Base-by-base conservation (phyloP, 306 rosid species). In the Senna siamea region DNA sequence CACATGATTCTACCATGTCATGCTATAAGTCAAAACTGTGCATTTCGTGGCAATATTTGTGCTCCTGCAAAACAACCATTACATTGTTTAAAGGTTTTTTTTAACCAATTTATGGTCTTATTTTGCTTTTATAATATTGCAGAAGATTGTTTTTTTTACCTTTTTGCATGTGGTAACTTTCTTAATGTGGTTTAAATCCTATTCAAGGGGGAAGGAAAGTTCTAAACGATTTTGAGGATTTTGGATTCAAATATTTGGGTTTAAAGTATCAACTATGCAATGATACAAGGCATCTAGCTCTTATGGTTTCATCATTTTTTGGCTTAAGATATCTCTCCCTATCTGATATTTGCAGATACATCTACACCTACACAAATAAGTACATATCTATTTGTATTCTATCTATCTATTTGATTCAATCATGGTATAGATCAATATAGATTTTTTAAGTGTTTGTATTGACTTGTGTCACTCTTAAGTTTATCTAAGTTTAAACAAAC, bases 401-500 rank as follows among this genome's bases (percentile, higher is more conserved):
- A 3, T 17, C 0, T 47, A 40, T 48, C 32, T 8, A 28, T 60
- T 26, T 59, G 46, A 70, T 59, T 17, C 7, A 41, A 50, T 59
- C 54, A 15, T 44, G 50, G 52, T 50, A 18, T 58, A 70, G 54
- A 63, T 56, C 71, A 47, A 30, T 53, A 38, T 17, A 62, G 66
- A n/a, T 22, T 69, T 40, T 52, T 38, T 58, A 19, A 60, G 56
- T 72, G 74, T 51, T 46, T 58, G 26, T 83, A 10, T 46, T 66
- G 47, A 58, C 23, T 9, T 51, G 4, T 23, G 20, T 68, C n/a
- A n/a, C n/a, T n/a, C n/a, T n/a, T 68, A 65, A 60, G 74, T 65
- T 76, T 79, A 74, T 81, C 57, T 79, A 94, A 97, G 97, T 73
- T 83, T 94, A 84, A 67, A 72, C 65, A 87, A 86, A 58, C 78